Conservation (phyloP, 768 basidiomycete species). For the Auriscalpium orientale region DNA sequence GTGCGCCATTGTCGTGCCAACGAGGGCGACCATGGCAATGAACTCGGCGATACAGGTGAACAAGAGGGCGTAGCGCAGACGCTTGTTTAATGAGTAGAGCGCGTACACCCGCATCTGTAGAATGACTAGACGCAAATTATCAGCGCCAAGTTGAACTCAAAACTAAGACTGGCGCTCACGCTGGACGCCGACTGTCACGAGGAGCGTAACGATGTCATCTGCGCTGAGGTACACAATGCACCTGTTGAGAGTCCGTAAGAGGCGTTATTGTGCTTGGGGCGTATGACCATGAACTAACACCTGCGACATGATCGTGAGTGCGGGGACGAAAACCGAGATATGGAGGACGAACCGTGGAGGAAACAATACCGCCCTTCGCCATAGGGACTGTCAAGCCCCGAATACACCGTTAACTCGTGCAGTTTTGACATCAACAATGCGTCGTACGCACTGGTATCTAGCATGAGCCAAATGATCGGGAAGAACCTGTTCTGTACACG, state of each 20-base stretch:
- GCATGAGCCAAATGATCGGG: background rate
- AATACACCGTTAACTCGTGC: background rate
- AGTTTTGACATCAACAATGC: background rate
- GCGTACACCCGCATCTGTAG: slow-evolving; percentile 2
- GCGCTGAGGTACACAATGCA: background rate
- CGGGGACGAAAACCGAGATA: too few relatives aligned
- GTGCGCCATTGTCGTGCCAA: background rate
- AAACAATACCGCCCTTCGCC: background rate
- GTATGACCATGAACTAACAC: background rate
- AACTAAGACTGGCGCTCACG: background rate
- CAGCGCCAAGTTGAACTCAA: background rate
- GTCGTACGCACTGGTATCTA: background rate
- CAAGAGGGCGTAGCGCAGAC: background rate
- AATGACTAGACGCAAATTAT: background rate
- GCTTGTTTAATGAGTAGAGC: background rate
- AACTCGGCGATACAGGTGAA: background rate
- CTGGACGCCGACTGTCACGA: background rate
- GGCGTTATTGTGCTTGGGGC: background rate
- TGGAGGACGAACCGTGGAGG: background rate
- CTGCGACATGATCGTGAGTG: background rate
- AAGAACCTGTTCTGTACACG: background rate
- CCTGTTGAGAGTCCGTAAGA: background rate
- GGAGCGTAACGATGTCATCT: background rate
- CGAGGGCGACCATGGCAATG: background rate
- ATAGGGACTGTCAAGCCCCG: background rate